A percentile compares a stretch with the other conserved stretches of the same genome.
These are phyloP conservation scores for Candida lessepsii DNA, from an alignment of 805 yeast species.

Conservation along the genomic window DNA sequence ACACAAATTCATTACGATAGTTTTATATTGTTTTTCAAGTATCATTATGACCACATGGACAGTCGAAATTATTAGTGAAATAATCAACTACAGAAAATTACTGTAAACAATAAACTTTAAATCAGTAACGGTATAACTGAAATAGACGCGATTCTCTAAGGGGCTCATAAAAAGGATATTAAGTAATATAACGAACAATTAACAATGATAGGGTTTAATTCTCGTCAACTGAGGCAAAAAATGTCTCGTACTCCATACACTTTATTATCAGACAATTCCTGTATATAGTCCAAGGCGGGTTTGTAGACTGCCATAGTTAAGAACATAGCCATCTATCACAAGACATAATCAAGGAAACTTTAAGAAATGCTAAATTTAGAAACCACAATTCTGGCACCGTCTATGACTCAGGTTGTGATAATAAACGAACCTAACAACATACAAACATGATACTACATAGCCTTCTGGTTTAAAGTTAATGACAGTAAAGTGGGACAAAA, in stretches of 20 bases:
- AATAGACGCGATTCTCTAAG: slow-evolving; percentile 1
- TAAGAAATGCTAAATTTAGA: slow-evolving; percentile 4
- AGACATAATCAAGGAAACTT: slow-evolving; percentile 3
- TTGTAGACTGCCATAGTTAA: background rate
- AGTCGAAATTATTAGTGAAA: background rate
- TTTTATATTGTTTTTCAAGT: no score
- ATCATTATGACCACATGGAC: slow-evolving; percentile 1
- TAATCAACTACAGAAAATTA: background rate
- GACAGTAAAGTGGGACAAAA: no score
- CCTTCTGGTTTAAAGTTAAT: no score
- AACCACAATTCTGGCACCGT: background rate
- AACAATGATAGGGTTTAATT: no score
- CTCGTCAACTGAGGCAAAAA: no score
- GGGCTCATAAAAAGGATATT: background rate
- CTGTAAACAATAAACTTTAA: background rate
- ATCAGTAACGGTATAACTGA: background rate
- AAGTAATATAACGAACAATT: background rate
- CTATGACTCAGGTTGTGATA: no score
- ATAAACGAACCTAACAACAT: no score
- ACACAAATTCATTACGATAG: no score
- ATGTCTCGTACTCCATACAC: background rate
- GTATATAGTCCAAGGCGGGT: slow-evolving; percentile 6
- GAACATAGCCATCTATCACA: slow-evolving; percentile 7
- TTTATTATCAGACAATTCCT: background rate
- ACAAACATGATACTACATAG: no score